These are phyloP conservation scores for Auriscalpium microsporum DNA, from an alignment of 768 basidiomycete genomes.

Conservation along the genomic window DNA sequence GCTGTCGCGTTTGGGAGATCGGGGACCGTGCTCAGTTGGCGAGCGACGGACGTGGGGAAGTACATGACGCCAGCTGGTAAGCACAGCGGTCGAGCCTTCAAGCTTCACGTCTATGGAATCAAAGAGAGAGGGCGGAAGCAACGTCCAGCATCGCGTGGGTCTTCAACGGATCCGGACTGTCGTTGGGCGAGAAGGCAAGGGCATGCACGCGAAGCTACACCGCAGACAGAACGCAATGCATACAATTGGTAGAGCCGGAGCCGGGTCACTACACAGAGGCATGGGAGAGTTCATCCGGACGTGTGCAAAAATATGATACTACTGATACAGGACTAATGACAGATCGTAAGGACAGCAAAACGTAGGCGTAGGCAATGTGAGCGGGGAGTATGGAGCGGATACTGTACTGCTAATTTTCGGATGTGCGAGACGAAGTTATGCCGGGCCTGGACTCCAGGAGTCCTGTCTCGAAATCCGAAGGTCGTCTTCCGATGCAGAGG, in stretches of 20 bases:
- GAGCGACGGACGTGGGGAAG: conserved; percentile 75
- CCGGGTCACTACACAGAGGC: neutral
- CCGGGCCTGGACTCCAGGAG: neutral
- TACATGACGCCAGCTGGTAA: conserved; percentile 45
- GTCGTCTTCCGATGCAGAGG: neutral
- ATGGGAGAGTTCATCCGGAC: neutral
- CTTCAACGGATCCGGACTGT: too few relatives aligned
- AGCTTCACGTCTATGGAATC: too few relatives aligned
- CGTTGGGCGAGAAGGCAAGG: too few relatives aligned
- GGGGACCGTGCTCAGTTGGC: conserved; percentile 62
- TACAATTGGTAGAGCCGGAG: neutral
- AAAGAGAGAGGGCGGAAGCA: too few relatives aligned
- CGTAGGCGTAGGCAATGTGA: neutral
- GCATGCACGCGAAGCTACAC: too few relatives aligned
- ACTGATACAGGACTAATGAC: conserved; percentile 10
- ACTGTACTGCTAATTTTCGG: neutral
- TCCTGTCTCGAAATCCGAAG: neutral
- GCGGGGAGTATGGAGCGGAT: neutral
- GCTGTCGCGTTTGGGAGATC: conserved; percentile 54
- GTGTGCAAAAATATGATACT: conserved; percentile 1
- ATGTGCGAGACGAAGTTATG: neutral
- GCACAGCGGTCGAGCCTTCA: neutral
- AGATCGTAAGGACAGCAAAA: neutral
- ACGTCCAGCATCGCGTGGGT: too few relatives aligned
- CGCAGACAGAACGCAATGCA: too few relatives aligned